Conservation (phyloP, 805 yeast species). For the Candida fluviatilis region DNA sequence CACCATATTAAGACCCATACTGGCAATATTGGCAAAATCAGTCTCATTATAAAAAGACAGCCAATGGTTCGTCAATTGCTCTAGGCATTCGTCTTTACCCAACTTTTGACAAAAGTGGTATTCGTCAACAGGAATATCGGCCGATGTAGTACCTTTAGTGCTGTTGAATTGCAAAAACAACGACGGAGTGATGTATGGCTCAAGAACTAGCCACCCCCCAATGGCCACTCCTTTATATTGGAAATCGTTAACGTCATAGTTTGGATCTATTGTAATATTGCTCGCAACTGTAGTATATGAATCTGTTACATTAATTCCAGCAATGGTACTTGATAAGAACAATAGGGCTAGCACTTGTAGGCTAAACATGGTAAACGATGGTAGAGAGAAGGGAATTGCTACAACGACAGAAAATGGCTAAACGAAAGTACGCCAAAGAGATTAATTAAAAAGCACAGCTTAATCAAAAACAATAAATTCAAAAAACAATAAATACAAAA, state of each 20-base stretch:
- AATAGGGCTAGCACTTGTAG: too few species aligned
- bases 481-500: too few species aligned
- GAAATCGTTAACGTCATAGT: background rate
- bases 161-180: slow-evolving; percentile 42
- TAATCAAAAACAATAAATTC: too few species aligned
- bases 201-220: slow-evolving; percentile 39
- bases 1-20: slow-evolving; percentile 62
- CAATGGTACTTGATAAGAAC: background rate
- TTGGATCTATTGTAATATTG: background rate
- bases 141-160: slow-evolving; percentile 12
- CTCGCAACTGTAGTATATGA: background rate
- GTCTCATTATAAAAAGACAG: slow-evolving; percentile 52
- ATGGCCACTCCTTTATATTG: slow-evolving; percentile 11
- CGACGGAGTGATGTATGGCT: slow-evolving; percentile 68
- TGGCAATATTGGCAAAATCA: slow-evolving; percentile 50
- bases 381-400: too few species aligned
- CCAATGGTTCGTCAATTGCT: slow-evolving; percentile 51
- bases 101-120: slow-evolving; percentile 47
- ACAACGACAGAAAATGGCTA: too few species aligned
- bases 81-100: slow-evolving; percentile 44
- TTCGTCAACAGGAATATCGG: slow-evolving; percentile 54
- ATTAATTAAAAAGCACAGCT: too few species aligned
- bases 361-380: too few species aligned
- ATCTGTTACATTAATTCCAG: background rate
- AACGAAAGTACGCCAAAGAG: too few species aligned